phyloP scores from a whole-genome alignment of 2,329 filamentous ascomycete genomes.

The Zymoseptoria passerinii region DNA sequence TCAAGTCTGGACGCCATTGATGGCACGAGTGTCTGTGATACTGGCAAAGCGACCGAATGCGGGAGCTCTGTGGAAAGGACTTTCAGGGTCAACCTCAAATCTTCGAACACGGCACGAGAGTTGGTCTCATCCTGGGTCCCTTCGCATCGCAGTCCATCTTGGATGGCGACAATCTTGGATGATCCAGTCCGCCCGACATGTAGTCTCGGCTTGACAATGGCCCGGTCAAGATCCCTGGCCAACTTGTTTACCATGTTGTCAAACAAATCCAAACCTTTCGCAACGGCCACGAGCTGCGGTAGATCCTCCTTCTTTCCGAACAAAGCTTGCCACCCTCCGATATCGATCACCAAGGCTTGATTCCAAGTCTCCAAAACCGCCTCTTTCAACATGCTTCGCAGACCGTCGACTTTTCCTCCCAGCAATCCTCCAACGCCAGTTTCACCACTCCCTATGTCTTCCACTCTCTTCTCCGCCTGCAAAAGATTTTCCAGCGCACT shows the following conservation, averaged over 20 bases:
- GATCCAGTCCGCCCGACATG: constrained; percentile 13
- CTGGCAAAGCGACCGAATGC: constrained; percentile 38
- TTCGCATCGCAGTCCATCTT: constrained; percentile 20
- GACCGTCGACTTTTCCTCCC: constrained; percentile 53
- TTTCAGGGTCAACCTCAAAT: constrained; percentile 38
- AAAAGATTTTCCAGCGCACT: constrained; percentile 43
- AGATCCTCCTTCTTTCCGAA: constrained; percentile 47
- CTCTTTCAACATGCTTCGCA: constrained; percentile 59
- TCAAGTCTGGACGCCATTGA: constrained; percentile 61
- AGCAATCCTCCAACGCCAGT: constrained; percentile 59
- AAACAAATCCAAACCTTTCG: constrained; percentile 19
- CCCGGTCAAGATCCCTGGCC: constrained; percentile 23
- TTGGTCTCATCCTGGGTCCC: constrained; percentile 15
- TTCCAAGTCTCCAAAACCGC: constrained; percentile 65
- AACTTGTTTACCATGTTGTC: constrained; percentile 21
- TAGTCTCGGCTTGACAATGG: constrained; percentile 24
- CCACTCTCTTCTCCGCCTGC: constrained; percentile 46
- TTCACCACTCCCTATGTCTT: constrained; percentile 52
- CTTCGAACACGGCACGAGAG: constrained; percentile 32
- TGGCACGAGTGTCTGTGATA: constrained; percentile 64
- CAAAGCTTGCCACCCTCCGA: constrained; percentile 36
- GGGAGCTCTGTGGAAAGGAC: constrained; percentile 48
- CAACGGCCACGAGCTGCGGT: constrained; percentile 12
- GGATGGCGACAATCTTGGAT: constrained; percentile 12
- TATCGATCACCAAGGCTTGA: constrained; percentile 59